Base-by-base conservation (phyloP, 1,139 yeast species). In the Debaryomyces udenii region DNA sequence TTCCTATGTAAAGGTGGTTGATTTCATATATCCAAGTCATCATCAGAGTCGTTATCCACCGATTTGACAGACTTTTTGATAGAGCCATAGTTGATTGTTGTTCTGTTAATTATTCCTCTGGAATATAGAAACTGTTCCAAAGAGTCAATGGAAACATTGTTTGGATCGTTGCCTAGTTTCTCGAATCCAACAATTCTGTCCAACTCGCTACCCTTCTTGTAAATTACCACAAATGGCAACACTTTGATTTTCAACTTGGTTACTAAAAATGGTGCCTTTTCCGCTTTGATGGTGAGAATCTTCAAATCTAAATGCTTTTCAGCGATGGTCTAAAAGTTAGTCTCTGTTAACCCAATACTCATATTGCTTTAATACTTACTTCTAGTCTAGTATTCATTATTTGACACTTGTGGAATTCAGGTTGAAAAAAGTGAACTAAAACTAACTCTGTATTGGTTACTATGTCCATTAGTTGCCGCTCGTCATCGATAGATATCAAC, bases 221-320 rank as follows among this genome's bases (percentile, higher is more conserved):
- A 87, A n/a, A 81, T 70, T 1, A 84, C 63, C 4, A 86, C 81
- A 52, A 83, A 83, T 0, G 96, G 96, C 7, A 88, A 68, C 5
- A 84, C 82, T 53, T 83, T 79, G 37, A 88, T 69, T 2, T 69
- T 66, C 35, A 88, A 69, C 52, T 79, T 81, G 2, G 79, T 64
- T 3, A 81, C 88, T 38, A 88, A 64, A 55, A 88, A 88, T 2
- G 95, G 90, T 1, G 91, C 86, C 20, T 75, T 64, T 32, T 70
- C 76, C 0, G 87, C 96, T 43, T 74, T 68, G n/a, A 86, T 74
- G 38, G 75, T 70, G 20, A 80, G 61, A 42, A 86, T 78, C 45
- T 71, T 71, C 2, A 86, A 68, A 1, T 68, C 64, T 28, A 84
- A 55, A 59, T 87, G 88, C 46, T 76, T 79, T 39, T 70, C 70